phyloP scores from a whole-genome alignment of 768 basidiomycete species.

The Phaeotremella skinneri region DNA sequence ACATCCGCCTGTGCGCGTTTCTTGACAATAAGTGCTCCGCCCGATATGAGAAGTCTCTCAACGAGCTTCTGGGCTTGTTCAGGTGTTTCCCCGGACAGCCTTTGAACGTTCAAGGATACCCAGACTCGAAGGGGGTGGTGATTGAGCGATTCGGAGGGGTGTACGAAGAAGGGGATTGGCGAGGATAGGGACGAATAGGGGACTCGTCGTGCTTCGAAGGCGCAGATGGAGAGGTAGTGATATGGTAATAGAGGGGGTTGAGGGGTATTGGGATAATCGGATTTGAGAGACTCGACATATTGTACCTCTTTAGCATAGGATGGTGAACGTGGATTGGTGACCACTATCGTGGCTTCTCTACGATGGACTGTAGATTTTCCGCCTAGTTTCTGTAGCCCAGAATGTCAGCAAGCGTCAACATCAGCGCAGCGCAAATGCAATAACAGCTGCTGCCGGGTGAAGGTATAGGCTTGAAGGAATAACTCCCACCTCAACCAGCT shows the following conservation, averaged over 20 bases:
- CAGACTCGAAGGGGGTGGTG: conserved; percentile 29
- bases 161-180: conserved; percentile 20
- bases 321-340: conserved; percentile 24
- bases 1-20: conserved; percentile 35
- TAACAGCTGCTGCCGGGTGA: not conserved
- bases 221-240: conserved; percentile 31
- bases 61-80: conserved; percentile 18
- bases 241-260: conserved; percentile 26
- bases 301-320: conserved; percentile 12
- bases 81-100: conserved; percentile 16
- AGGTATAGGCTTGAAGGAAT: not conserved
- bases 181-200: conserved; percentile 1
- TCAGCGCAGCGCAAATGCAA: too few species aligned
- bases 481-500: conserved; percentile 18
- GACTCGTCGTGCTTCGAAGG: not conserved
- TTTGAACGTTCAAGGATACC: conserved; percentile 35
- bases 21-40: conserved; percentile 28
- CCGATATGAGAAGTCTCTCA: conserved; percentile 11
- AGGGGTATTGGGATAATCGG: conserved; percentile 11
- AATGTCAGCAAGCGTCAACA: too few species aligned
- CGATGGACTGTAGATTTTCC: conserved; percentile 8
- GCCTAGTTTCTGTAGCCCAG: conserved; percentile 18
- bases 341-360: conserved; percentile 18
- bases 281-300: not conserved
- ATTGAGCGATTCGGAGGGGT: conserved; percentile 12